Base-by-base conservation (phyloP, 2,329 filamentous ascomycete genomes). In the Fusarium falciforme region DNA sequence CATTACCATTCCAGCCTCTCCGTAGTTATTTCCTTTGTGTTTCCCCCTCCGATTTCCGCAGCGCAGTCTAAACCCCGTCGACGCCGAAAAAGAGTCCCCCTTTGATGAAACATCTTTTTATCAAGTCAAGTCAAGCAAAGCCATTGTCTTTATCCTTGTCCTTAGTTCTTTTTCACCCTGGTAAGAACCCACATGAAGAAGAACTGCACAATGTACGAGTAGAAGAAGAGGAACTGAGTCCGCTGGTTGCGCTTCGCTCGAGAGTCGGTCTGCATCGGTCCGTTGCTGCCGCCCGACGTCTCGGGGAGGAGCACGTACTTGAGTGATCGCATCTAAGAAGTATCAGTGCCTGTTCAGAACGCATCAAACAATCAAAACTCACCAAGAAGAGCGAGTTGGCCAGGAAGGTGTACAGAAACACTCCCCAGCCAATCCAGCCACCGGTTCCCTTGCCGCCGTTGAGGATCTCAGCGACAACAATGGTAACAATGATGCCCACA, bases 311-410 rank as follows among this genome's bases (percentile, higher is more conserved):
- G 89, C 29, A 99, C 96, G 79, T 99, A 99, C 86, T 97, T 95
- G 71, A 99, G 85, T 17, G 96, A 98, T 68, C 96, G 93, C 81
- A 99, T 93, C 94, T 97, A 70, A 6, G 4, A 38, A 61, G 36
- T 64, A 64, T 79, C 64, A 80, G 75, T 61, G 52, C 17, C 9
- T 9, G 10, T 40, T 10, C 4, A 35, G 40, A 4, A 8, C 14
- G 8, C 54, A 25, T 2, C 11, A 4, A 4, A 17, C 9, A 20
- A 2, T 33, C n/a, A 20, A 3, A 16, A 85, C 92, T 81, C 87
- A 97, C 95, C 85, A 99, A 80, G 83, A 99, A 99, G 76, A 99
- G 93, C 0, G 96, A 96, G 83, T 98, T 98, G 17, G 96, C 96
- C 70, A 94, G 85, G 82, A 96, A 99, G 0, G 94, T 96, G 83